Evolutionary conservation across 2,329 filamentous ascomycete species (phyloP).

Genomic region (Xylaria sp.): DNA sequence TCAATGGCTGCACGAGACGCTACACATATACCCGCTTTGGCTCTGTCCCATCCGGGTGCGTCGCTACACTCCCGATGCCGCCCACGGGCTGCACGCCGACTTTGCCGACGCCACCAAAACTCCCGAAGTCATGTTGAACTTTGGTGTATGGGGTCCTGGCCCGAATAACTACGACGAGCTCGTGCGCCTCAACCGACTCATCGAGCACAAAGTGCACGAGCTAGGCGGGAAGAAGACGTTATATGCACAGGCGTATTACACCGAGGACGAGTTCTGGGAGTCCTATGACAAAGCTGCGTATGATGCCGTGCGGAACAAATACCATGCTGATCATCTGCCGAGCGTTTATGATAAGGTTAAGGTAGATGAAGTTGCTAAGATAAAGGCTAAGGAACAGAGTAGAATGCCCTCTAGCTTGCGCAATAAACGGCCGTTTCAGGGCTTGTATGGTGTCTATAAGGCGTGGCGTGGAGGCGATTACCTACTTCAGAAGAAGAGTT

Average conservation of each 20-base stretch:
- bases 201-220: slow-evolving; percentile 64
- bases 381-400: slow-evolving; percentile 39
- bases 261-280: slow-evolving; percentile 70
- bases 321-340: slow-evolving; percentile 63
- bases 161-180: slow-evolving; percentile 51
- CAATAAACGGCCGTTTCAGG: slow-evolving; percentile 50
- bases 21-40: slow-evolving; percentile 61
- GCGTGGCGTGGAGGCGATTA: slow-evolving; percentile 54
- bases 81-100: slow-evolving; percentile 54
- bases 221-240: slow-evolving; percentile 72
- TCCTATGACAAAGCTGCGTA: slow-evolving; percentile 67
- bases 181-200: slow-evolving; percentile 60
- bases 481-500: slow-evolving; percentile 45
- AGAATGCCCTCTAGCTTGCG: slow-evolving; percentile 43
- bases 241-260: slow-evolving; percentile 73
- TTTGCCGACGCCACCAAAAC: slow-evolving; percentile 46
- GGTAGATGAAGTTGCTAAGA: slow-evolving; percentile 50
- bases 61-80: slow-evolving; percentile 48
- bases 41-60: slow-evolving; percentile 58
- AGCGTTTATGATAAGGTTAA: slow-evolving; percentile 72
- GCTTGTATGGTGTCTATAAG: slow-evolving; percentile 54
- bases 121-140: slow-evolving; percentile 58
- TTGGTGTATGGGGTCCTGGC: slow-evolving; percentile 66
- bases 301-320: slow-evolving; percentile 61
- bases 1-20: slow-evolving; percentile 52